Percentiles rank a stretch among this genome's conserved stretches.
Conservation (phyloP, 768 basidiomycete genomes). For the Austroboletus festivus region DNA sequence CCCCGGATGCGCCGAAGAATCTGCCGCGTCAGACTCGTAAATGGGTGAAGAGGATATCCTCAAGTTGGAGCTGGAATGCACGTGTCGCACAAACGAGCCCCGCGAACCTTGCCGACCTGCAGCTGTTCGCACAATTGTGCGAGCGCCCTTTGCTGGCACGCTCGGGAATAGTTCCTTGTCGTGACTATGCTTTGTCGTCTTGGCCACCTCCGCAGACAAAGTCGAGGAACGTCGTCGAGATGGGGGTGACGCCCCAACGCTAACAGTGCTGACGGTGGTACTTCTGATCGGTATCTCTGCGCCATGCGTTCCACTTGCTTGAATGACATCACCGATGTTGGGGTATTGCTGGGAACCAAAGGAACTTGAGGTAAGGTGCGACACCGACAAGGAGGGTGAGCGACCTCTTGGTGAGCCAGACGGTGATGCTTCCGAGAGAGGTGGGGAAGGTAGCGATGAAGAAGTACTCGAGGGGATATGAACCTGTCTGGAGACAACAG, state of each 20-base stretch:
- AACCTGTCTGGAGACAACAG: not conserved
- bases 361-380: conserved; percentile 2
- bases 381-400: conserved; percentile 11
- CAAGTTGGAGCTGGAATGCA: conserved; percentile 27
- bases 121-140: conserved; percentile 1
- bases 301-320: not conserved
- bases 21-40: conserved; percentile 11
- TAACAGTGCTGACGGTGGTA: conserved; percentile 25
- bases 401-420: conserved; percentile 20
- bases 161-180: not conserved
- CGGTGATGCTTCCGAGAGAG: conserved; percentile 27
- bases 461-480: not conserved
- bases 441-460: conserved; percentile 24
- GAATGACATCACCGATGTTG: conserved; percentile 23
- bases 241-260: conserved; percentile 11
- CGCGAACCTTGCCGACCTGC: not conserved
- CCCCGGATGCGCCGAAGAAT: not conserved
- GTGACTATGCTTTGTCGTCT: conserved; percentile 3
- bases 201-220: conserved; percentile 9
- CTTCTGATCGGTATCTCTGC: conserved; percentile 7
- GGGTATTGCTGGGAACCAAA: conserved; percentile 12
- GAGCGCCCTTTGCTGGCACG: not conserved
- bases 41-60: conserved; percentile 8
- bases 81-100: conserved; percentile 17
- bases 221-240: conserved; percentile 29